Evolutionary conservation across 1,284 basidiomycete species (phyloP).

Genomic region (Trametes pubescens): DNA sequence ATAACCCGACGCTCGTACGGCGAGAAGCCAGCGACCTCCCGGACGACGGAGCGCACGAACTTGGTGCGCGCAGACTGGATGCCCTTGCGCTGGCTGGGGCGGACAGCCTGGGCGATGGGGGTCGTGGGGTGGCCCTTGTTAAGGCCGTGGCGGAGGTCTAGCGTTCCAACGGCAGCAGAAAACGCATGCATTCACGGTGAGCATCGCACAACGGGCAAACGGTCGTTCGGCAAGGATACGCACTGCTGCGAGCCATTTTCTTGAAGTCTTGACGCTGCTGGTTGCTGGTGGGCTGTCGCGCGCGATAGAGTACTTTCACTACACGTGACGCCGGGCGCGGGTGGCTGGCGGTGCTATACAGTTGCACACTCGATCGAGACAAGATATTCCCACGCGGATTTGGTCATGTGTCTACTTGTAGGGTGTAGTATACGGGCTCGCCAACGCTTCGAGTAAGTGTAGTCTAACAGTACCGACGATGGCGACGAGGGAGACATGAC

Average conservation of each 20-base stretch:
- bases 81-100: conserved; percentile 95
- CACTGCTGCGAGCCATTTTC: conserved; percentile 79
- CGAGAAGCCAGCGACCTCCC: conserved; percentile 97
- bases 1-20: conserved; percentile 99
- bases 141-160: conserved; percentile 90
- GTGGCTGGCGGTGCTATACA: conserved; percentile 55
- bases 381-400: conserved; percentile 38
- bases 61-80: conserved; percentile 84
- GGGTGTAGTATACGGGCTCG: conserved; percentile 15
- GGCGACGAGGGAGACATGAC: neutral
- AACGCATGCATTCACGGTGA: conserved; percentile 12
- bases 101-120: conserved; percentile 78
- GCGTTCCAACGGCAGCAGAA: conserved; percentile 4
- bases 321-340: conserved; percentile 37
- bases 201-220: neutral
- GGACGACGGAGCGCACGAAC: conserved; percentile 91
- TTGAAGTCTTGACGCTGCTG: conserved; percentile 65
- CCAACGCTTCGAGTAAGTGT: conserved; percentile 6
- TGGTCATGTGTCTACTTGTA: conserved; percentile 33
- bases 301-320: conserved; percentile 27
- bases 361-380: conserved; percentile 39
- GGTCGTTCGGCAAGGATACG: conserved; percentile 34
- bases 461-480: conserved; percentile 4
- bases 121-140: conserved; percentile 97
- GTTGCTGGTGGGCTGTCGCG: conserved; percentile 40